phyloP scores from a whole-genome alignment of 2,329 filamentous ascomycete genomes.

The Talaromyces pinophilus region DNA sequence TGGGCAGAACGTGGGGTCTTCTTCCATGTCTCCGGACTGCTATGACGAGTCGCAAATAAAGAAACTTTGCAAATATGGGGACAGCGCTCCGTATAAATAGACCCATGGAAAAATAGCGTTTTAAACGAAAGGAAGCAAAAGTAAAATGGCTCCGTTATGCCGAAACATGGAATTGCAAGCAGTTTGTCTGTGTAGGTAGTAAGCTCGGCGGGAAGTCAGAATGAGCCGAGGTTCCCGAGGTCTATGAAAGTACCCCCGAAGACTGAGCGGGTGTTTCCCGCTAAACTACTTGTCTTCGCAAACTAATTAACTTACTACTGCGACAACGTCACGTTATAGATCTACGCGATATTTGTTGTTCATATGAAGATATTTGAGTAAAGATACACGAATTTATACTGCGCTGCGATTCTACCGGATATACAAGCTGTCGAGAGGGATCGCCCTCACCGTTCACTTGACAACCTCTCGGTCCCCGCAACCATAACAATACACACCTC shows the following conservation, averaged over 20 bases:
- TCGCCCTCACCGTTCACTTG: not conserved
- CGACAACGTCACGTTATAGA: not conserved
- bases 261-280: not conserved
- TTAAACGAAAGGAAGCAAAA: not conserved
- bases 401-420: not conserved
- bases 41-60: not conserved
- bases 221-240: constrained; percentile 10
- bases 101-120: not conserved
- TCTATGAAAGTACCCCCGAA: not conserved
- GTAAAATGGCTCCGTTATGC: not conserved
- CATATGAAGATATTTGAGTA: not conserved
- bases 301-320: not conserved
- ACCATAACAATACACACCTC: not conserved
- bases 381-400: not conserved
- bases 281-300: not conserved
- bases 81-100: not conserved
- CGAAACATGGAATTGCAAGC: not conserved
- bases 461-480: not conserved
- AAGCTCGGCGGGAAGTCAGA: not conserved
- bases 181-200: not conserved
- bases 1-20: not conserved
- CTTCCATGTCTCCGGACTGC: constrained; percentile 10
- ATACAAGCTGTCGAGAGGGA: not conserved
- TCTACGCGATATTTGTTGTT: not conserved
- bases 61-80: not conserved